phyloP scores from a whole-genome alignment of 495 filamentous ascomycete genomes.

The Penicillium chermesinum region DNA sequence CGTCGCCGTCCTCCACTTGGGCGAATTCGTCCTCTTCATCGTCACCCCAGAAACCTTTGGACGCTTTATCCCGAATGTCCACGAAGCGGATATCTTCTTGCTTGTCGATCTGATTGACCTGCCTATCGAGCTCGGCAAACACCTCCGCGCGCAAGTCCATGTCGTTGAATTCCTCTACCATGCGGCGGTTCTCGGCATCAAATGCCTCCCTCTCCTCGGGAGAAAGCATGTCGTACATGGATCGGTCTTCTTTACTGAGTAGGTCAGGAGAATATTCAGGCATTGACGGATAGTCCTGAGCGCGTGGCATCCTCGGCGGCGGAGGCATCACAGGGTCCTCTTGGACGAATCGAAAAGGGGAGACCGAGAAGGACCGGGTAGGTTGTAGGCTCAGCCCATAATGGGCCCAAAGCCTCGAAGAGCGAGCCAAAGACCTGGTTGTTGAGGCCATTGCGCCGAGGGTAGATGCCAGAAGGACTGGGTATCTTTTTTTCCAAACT shows the following conservation, averaged over 20 bases:
- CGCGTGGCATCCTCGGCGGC: slow-evolving; percentile 25
- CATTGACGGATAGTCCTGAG: slow-evolving; percentile 30
- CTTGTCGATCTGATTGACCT: slow-evolving; percentile 29
- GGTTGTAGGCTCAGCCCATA: slow-evolving; percentile 23
- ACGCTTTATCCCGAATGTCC: slow-evolving; percentile 22
- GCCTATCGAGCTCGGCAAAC: slow-evolving; percentile 31
- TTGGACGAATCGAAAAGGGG: slow-evolving; percentile 31
- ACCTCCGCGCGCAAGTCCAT: slow-evolving; percentile 22
- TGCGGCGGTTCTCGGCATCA: slow-evolving; percentile 32
- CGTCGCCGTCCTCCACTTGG: slow-evolving; percentile 54
- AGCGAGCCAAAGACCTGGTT: slow-evolving; percentile 37
- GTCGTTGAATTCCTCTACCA: slow-evolving; percentile 40
- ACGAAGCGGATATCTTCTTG: slow-evolving; percentile 32
- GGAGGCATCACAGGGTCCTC: slow-evolving; percentile 35
- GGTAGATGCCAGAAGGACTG: slow-evolving; percentile 5
- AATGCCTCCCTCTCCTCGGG: slow-evolving; percentile 43
- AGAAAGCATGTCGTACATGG: slow-evolving; percentile 45
- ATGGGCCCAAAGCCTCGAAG: slow-evolving; percentile 27
- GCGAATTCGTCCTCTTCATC: slow-evolving; percentile 49
- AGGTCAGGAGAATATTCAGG: slow-evolving; percentile 38
- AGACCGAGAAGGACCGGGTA: slow-evolving; percentile 37
- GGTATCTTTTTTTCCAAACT: slow-evolving; percentile 16
- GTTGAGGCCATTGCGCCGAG: slow-evolving; percentile 36
- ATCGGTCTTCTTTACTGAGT: slow-evolving; percentile 38
- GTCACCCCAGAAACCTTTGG: slow-evolving; percentile 48